Evolutionary conservation across 495 filamentous ascomycete species (phyloP).

Genomic region (Poronia punctata): DNA sequence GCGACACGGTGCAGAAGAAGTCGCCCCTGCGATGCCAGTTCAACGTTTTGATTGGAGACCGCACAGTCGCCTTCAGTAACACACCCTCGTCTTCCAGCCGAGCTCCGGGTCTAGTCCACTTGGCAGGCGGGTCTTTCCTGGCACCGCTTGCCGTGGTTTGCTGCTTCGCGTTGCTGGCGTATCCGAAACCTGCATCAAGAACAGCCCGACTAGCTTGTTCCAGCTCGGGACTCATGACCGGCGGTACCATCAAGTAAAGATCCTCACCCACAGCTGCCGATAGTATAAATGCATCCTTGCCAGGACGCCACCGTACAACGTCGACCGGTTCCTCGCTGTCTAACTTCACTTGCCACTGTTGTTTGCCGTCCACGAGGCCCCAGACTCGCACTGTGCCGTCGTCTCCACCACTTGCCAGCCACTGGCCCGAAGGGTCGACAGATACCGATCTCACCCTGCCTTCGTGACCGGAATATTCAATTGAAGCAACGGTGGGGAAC

Average conservation of each 20-base stretch:
- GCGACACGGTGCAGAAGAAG: conserved; percentile 89
- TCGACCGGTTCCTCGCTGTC: conserved; percentile 79
- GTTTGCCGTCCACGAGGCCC: conserved; percentile 80
- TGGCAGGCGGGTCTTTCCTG: conserved; percentile 68
- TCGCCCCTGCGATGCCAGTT: conserved; percentile 92
- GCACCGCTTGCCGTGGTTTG: conserved; percentile 43
- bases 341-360: conserved; percentile 77
- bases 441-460: conserved; percentile 78
- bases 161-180: conserved; percentile 63
- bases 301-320: conserved; percentile 82
- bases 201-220: conserved; percentile 67
- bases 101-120: conserved; percentile 76
- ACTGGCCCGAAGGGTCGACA: conserved; percentile 69
- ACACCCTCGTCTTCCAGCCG: conserved; percentile 70
- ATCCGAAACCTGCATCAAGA: conserved; percentile 82
- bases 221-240: conserved; percentile 58
- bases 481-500: conserved; percentile 82
- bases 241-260: conserved; percentile 75
- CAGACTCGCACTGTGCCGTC: conserved; percentile 90
- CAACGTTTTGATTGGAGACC: conserved; percentile 79
- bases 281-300: conserved; percentile 70
- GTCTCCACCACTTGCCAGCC: conserved; percentile 86
- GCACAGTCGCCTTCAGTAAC: conserved; percentile 68
- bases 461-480: conserved; percentile 79
- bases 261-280: conserved; percentile 78